Base-by-base conservation (phyloP, 805 yeast species). In the Monosporozyma aerobia region DNA sequence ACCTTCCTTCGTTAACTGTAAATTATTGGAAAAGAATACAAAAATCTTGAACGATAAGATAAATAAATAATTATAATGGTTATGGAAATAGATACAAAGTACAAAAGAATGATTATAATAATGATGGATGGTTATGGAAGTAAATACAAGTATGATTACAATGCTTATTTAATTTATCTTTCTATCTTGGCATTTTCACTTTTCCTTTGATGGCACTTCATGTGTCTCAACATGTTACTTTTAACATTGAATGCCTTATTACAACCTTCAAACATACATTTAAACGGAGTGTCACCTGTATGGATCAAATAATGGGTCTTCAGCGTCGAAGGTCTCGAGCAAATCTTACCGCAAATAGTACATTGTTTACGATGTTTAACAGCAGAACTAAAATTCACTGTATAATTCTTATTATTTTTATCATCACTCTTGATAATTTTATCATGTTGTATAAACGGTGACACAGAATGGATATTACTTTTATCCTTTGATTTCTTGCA, bases 261-360 rank as follows among this genome's bases (percentile, higher is more conserved):
- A 68, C 97, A 89, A 23, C 77, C 78, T 0, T 69, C 70, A 80
- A 85, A 83, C 11, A 70, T 65, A 64, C 89, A 84, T 52, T 69
- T 69, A 62, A 78, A 83, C 7, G 90, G 90, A 59, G 82, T 83
- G 60, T 82, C 89, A 11, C 90, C 90, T 0, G 89, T 83, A 66
- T 89, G 96, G 5, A 87, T 84, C 57, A 87, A 78, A 57, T 77
- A 73, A 67, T 89, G 96, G 2, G 90, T 88, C 57, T 82, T 83
- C 52, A 88, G 71, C 1, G 94, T 87, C 7, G 90, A 83, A 9
- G 95, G 90, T 61, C 95, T 78, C 59, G 87, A 83, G 70, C 89
- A 89, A 51, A 79, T 81, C 65, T 88, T 87, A 48, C 79, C 76
- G 65, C 96, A 88, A 19, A 82, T 75, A 23, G 64, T 68, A 53